Conservation (phyloP, 148 eudicot species). For the Heliosperma pusillum region DNA sequence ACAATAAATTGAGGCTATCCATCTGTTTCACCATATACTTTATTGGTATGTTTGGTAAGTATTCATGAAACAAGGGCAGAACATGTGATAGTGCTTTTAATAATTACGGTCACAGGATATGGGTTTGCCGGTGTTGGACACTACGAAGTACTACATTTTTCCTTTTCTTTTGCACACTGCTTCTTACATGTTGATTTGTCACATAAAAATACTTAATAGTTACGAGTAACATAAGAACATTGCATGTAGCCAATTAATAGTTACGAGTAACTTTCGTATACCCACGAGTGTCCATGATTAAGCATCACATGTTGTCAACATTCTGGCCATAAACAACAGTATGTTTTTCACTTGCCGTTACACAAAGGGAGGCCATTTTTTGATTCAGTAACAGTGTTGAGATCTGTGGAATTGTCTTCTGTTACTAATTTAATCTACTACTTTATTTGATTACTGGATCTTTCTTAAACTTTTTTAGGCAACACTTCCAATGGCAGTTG, state of each 20-base stretch:
- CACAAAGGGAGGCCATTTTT: slow-evolving; percentile 2
- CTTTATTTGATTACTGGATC: neutral
- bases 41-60: neutral
- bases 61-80: neutral
- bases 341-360: slow-evolving; percentile 1
- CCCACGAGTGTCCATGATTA: neutral
- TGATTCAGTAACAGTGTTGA: neutral
- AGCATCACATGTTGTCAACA: neutral
- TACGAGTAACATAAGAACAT: neutral
- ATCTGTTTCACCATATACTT: neutral
- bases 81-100: neutral
- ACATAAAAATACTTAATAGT: neutral
- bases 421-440: neutral
- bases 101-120: neutral
- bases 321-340: neutral
- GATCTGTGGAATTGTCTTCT: neutral
- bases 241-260: neutral
- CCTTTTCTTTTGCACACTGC: neutral
- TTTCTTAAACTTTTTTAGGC: neutral
- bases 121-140: neutral
- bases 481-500: neutral
- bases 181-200: neutral
- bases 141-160: neutral
- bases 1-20: neutral
- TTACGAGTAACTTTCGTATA: neutral